A percentile compares a stretch with the other conserved stretches of the same genome.
These are phyloP conservation scores for Fistulifera pelliculosa DNA, from an alignment of 108 stramenopile genomes.

Conservation along the genomic window DNA sequence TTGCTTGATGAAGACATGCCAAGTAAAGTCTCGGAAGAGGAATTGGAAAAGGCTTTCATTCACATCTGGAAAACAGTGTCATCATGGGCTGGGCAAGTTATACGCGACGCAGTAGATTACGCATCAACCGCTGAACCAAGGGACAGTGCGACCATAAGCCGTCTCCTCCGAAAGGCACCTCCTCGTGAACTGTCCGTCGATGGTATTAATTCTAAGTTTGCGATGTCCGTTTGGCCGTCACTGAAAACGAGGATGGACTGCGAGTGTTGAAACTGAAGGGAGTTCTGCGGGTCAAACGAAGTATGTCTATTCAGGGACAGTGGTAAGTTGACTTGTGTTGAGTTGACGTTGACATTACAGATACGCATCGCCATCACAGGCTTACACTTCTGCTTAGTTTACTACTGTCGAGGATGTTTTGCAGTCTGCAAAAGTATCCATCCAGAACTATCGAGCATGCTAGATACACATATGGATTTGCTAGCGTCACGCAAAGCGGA, in stretches of 20 bases:
- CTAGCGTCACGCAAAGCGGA: conserved; percentile 15
- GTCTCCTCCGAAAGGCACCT: conserved; percentile 5
- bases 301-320: conserved; percentile 4
- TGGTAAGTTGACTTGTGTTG: conserved; percentile 3
- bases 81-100: conserved; percentile 3
- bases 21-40: conserved; percentile 4
- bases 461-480: conserved; percentile 28
- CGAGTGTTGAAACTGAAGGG: conserved; percentile 21
- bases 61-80: neutral
- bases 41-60: conserved; percentile 14
- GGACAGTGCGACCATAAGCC: conserved; percentile 8
- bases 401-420: conserved; percentile 44
- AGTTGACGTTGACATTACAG: too few species aligned
- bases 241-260: conserved; percentile 64
- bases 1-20: too few species aligned
- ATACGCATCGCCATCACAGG: too few species aligned
- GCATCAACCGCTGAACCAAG: neutral
- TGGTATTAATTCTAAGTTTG: conserved; percentile 11
- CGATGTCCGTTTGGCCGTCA: conserved; percentile 47
- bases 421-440: conserved; percentile 41
- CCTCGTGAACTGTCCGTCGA: too few species aligned
- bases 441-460: conserved; percentile 53
- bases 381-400: conserved; percentile 11
- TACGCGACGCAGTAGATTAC: neutral
- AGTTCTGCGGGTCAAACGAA: conserved; percentile 19